These are phyloP conservation scores for Evansstolkia leycettana DNA, from an alignment of 495 filamentous ascomycete genomes.

Conservation along the genomic window DNA sequence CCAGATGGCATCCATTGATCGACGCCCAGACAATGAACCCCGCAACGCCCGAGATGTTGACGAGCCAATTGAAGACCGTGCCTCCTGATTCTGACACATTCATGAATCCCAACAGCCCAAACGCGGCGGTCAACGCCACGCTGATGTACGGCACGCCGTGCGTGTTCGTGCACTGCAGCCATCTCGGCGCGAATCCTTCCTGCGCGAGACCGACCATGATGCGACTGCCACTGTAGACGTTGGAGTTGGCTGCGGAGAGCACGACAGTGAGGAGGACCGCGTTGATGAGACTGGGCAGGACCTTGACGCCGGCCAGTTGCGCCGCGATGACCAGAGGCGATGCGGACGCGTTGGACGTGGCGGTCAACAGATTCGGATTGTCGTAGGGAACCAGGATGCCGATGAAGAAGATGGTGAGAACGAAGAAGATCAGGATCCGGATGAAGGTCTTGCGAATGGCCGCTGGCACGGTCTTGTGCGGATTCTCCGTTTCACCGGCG, in stretches of 20 bases:
- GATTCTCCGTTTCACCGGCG: constrained; percentile 32
- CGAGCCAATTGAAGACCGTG: constrained; percentile 50
- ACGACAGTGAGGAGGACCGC: constrained; percentile 35
- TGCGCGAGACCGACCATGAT: constrained; percentile 33
- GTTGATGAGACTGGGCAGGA: constrained; percentile 39
- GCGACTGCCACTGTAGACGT: constrained; percentile 34
- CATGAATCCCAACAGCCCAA: constrained; percentile 48
- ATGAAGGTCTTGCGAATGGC: constrained; percentile 34
- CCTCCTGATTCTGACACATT: constrained; percentile 41
- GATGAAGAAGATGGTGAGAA: constrained; percentile 30
- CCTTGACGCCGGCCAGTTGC: constrained; percentile 25
- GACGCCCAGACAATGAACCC: constrained; percentile 44
- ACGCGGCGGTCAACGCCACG: constrained; percentile 29
- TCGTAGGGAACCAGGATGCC: constrained; percentile 39
- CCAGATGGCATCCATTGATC: constrained; percentile 40
- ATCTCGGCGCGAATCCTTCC: constrained; percentile 30
- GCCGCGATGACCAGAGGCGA: constrained; percentile 45
- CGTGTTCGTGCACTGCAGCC: constrained; percentile 43
- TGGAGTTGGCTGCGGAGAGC: constrained; percentile 34
- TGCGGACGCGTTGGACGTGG: constrained; percentile 24
- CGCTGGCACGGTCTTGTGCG: constrained; percentile 29
- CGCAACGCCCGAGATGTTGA: constrained; percentile 41
- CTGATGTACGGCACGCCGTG: constrained; percentile 51
- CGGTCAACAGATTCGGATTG: constrained; percentile 29
- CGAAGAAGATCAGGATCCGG: too few species aligned